These are phyloP conservation scores for Pachysolen tannophilus DNA, from an alignment of 805 yeast species.

Conservation along the genomic window DNA sequence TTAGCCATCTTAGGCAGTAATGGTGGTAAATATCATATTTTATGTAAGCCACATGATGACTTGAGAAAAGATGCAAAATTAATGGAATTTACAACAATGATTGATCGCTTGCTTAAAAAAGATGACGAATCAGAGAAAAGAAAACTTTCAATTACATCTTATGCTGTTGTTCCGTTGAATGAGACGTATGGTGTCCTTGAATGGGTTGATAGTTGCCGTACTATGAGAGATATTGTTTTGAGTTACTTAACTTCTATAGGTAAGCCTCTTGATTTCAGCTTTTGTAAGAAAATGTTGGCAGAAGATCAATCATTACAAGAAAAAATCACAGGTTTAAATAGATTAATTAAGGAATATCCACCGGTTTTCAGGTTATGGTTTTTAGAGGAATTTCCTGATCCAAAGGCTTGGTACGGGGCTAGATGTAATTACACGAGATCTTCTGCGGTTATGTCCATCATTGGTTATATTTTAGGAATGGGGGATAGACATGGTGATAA, in stretches of 20 bases:
- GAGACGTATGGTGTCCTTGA: constrained; percentile 89
- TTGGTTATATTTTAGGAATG: constrained; percentile 86
- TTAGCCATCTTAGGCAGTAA: constrained; percentile 71
- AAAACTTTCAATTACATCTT: constrained; percentile 63
- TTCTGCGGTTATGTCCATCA: constrained; percentile 94
- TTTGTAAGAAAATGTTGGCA: constrained; percentile 15
- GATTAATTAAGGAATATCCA: constrained; percentile 30
- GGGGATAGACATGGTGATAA: constrained; percentile 98
- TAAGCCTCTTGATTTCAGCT: constrained; percentile 17
- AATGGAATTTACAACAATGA: constrained; percentile 83
- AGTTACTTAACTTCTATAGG: constrained; percentile 18
- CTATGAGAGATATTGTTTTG: constrained; percentile 56
- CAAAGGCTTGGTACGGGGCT: constrained; percentile 78
- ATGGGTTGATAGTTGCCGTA: constrained; percentile 71
- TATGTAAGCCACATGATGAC: constrained; percentile 86
- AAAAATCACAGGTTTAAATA: constrained; percentile 27
- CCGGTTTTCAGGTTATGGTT: constrained; percentile 87
- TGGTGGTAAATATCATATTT: constrained; percentile 61
- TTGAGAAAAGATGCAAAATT: constrained; percentile 91
- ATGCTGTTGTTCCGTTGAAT: constrained; percentile 81
- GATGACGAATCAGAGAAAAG: constrained; percentile 71
- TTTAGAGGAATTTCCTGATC: constrained; percentile 81
- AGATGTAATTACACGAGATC: constrained; percentile 70
- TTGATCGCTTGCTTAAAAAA: constrained; percentile 61
- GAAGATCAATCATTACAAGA: constrained; percentile 18